phyloP scores from a whole-genome alignment of 345 rosid genomes.

The Anastatica hierochuntica region DNA sequence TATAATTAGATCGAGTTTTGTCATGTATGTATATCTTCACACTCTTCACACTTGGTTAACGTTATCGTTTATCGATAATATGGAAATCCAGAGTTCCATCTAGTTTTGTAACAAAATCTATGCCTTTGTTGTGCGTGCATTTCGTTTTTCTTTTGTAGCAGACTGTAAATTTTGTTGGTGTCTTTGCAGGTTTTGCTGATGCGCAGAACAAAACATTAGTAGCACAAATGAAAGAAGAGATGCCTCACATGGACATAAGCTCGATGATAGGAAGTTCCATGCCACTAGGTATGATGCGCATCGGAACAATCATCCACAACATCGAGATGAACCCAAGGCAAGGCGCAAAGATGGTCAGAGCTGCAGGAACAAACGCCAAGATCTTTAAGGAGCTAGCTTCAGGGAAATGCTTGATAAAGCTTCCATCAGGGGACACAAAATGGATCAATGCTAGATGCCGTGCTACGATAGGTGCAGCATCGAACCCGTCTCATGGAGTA shows the following conservation, averaged over 20 bases:
- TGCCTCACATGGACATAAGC: conserved; percentile 66
- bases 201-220: conserved; percentile 31
- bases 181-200: conserved; percentile 23
- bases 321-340: conserved; percentile 79
- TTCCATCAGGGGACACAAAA: conserved; percentile 68
- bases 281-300: conserved; percentile 79
- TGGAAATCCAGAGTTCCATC: background rate
- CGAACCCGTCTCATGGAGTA: conserved; percentile 51
- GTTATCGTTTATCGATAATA: too few relatives aligned
- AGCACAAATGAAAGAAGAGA: conserved; percentile 47
- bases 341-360: conserved; percentile 74
- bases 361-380: conserved; percentile 84
- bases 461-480: conserved; percentile 68
- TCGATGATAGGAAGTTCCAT: conserved; percentile 79
- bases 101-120: background rate
- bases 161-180: too few relatives aligned
- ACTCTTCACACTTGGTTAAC: background rate
- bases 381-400: conserved; percentile 64
- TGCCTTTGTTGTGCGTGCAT: too few relatives aligned
- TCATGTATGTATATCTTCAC: background rate
- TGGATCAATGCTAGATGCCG: conserved; percentile 56
- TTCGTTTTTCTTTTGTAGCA: background rate
- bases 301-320: conserved; percentile 86
- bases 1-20: background rate
- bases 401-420: conserved; percentile 40